Evolutionary conservation across 163 green algal genomes (phyloP).

Genomic region (Trebouxia gelatinosa): DNA sequence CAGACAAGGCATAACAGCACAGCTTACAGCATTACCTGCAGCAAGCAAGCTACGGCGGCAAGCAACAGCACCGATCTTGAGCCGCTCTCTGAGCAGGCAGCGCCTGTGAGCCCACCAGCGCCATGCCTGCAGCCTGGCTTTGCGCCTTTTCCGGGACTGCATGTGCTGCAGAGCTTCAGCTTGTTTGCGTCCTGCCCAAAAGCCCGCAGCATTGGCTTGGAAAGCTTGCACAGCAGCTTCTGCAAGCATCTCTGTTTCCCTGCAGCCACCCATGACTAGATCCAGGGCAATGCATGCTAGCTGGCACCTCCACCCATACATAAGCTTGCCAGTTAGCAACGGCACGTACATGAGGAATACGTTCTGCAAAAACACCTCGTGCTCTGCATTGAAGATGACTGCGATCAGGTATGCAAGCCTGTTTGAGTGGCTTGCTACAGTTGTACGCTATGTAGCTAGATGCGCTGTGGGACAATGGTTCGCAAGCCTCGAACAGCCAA

Average conservation of each 20-base stretch:
- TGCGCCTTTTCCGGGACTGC: background rate
- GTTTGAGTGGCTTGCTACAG: too few relatives aligned
- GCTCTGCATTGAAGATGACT: too few relatives aligned
- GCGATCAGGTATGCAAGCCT: too few relatives aligned
- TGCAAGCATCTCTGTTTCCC: background rate
- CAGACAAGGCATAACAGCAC: background rate
- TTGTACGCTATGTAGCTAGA: too few relatives aligned
- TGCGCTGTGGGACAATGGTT: too few relatives aligned
- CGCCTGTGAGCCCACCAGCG: constrained; percentile 8
- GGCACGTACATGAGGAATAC: too few relatives aligned
- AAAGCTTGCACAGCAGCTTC: background rate
- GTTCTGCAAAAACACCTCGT: too few relatives aligned
- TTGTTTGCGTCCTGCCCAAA: background rate
- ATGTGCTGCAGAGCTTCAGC: background rate
- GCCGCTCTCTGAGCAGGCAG: background rate
- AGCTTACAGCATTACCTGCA: background rate
- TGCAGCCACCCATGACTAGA: background rate
- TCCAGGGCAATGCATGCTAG: too few relatives aligned
- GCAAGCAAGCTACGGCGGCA: background rate
- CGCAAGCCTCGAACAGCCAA: too few relatives aligned
- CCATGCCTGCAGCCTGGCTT: constrained; percentile 4
- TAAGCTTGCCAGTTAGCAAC: too few relatives aligned
- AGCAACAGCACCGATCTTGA: background rate
- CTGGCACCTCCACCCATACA: too few relatives aligned
- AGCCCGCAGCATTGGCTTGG: background rate